These are phyloP conservation scores for Fusarium secorum DNA, from an alignment of 2,329 filamentous ascomycete genomes.

Conservation along the genomic window DNA sequence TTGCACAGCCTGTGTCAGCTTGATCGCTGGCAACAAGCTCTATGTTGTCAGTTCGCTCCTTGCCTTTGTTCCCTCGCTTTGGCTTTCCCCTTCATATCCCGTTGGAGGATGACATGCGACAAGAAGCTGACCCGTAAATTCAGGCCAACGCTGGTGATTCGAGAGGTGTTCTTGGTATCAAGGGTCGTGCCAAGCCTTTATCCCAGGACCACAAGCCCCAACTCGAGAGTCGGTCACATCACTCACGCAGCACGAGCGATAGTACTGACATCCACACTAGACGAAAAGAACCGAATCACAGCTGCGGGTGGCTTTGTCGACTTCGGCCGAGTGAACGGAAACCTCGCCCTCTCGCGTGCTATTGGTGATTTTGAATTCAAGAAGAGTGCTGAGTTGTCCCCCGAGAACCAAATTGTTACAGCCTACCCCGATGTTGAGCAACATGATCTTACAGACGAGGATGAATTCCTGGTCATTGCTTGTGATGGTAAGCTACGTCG, in stretches of 20 bases:
- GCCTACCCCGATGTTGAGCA: constrained; percentile 93
- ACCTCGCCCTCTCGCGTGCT: constrained; percentile 92
- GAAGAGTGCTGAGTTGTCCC: constrained; percentile 94
- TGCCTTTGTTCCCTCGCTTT: constrained; percentile 15
- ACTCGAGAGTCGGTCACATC: constrained; percentile 79
- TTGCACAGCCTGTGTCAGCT: constrained; percentile 91
- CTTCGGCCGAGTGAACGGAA: constrained; percentile 97
- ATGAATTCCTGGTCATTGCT: constrained; percentile 93
- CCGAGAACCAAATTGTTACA: constrained; percentile 98
- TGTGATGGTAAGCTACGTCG: constrained; percentile 76
- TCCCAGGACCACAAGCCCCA: constrained; percentile 99
- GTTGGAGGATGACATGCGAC: constrained; percentile 24
- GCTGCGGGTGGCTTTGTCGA: constrained; percentile 97
- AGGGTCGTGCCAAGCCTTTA: constrained; percentile 94
- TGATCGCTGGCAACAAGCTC: constrained; percentile 91
- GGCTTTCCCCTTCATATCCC: constrained; percentile 16
- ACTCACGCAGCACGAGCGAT: constrained; percentile 6
- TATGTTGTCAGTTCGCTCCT: constrained; percentile 77
- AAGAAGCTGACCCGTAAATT: constrained; percentile 26
- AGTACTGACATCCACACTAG: constrained; percentile 55
- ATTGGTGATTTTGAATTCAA: constrained; percentile 99
- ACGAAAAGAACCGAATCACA: constrained; percentile 94
- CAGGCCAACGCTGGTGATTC: constrained; percentile 98
- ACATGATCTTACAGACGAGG: constrained; percentile 89
- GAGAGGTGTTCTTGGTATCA: constrained; percentile 91